Conservation (phyloP, 179 eudicot genomes). For the Spergularia azorica region DNA sequence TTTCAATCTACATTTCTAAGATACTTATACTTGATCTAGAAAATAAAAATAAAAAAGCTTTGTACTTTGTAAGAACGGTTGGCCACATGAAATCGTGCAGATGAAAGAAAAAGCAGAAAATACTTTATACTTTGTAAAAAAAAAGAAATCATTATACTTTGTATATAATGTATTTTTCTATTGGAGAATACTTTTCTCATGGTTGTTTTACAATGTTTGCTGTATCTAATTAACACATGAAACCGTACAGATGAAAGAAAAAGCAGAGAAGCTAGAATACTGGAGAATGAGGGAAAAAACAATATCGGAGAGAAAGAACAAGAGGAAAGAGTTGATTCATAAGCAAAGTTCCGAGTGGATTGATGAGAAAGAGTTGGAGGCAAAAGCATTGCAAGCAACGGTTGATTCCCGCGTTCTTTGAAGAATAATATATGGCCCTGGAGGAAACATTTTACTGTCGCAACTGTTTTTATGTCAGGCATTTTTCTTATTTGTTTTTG, state of each 20-base stretch:
- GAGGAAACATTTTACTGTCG: background rate
- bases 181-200: background rate
- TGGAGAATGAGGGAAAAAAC: conserved; percentile 58
- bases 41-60: no score
- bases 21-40: no score
- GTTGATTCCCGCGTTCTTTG: conserved; percentile 18
- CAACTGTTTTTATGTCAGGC: background rate
- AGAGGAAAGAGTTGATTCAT: conserved; percentile 51
- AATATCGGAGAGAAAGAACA: conserved; percentile 49
- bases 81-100: no score
- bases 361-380: conserved; percentile 54
- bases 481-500: background rate
- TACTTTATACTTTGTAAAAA: background rate
- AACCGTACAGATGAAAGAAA: conserved; percentile 66
- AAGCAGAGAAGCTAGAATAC: conserved; percentile 72
- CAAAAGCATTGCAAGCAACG: conserved; percentile 18
- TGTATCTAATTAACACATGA: conserved; percentile 8
- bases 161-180: background rate
- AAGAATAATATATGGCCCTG: conserved; percentile 11
- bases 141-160: no score
- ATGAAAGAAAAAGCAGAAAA: background rate
- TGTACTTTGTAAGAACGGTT: no score
- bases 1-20: no score
- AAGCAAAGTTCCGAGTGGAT: conserved; percentile 77
- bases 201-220: background rate